phyloP scores from a whole-genome alignment of 345 rosid species.

The sweet orange (Citrus sinensis) region DVS_A1.0 CM039163.1:1649501-1650000 shows the following conservation, averaged over 20 bases:
- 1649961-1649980: conserved; percentile 70
- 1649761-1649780: conserved; percentile 72
- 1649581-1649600: neutral
- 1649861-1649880: neutral
- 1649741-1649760: conserved; percentile 47
- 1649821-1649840: conserved; percentile 51
- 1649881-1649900: neutral
- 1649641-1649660: neutral
- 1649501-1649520: too few species aligned
- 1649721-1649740: neutral
- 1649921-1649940: neutral
- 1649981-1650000: conserved; percentile 79
- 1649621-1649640: neutral
- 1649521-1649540: too few species aligned
- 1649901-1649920: neutral
- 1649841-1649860: neutral
- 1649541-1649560: too few species aligned
- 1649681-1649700: neutral
- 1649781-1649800: conserved; percentile 82
- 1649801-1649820: conserved; percentile 40
- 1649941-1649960: neutral
- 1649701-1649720: neutral
- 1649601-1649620: neutral
- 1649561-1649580: neutral
- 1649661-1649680: neutral